Evolutionary conservation across 73 alveolate genomes (phyloP).

Genomic region (Paramecium tetraurelia): DNA sequence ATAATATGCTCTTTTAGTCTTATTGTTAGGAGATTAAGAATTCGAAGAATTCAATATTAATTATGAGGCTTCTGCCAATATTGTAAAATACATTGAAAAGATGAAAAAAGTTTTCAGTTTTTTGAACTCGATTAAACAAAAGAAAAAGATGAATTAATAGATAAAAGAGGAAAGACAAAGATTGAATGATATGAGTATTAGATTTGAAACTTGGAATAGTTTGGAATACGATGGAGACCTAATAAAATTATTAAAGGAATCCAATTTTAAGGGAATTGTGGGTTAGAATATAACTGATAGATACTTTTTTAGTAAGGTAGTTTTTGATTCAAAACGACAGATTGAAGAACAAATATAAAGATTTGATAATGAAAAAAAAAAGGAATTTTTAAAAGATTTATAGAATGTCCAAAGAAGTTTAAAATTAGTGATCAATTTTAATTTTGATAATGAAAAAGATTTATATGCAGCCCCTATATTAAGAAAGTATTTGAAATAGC

Average conservation of each 20-base stretch:
- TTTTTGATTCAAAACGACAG: neutral
- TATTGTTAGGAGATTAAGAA: neutral
- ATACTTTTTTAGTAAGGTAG: neutral
- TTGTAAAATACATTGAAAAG: neutral
- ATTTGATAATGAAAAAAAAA: neutral
- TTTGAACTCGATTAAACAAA: neutral
- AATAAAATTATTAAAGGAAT: neutral
- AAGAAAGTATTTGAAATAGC: neutral
- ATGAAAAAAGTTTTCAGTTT: neutral
- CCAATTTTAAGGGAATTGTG: neutral
- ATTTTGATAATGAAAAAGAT: neutral
- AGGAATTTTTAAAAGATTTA: neutral
- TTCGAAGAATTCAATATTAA: neutral
- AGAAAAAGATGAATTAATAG: neutral
- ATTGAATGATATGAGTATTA: neutral
- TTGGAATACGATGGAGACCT: neutral
- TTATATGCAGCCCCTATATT: neutral
- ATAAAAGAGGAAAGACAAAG: neutral
- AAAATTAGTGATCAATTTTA: neutral
- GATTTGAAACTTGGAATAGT: neutral
- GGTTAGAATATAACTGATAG: conserved; percentile 3
- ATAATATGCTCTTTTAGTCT: neutral
- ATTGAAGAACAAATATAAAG: neutral
- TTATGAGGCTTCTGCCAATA: neutral
- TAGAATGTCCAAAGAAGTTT: neutral